Percentiles rank a stretch among this genome's conserved stretches.
Evolutionary conservation across 352 stramenopile genomes (phyloP).

Genomic region (Globisporangium ultimum): DNA sequence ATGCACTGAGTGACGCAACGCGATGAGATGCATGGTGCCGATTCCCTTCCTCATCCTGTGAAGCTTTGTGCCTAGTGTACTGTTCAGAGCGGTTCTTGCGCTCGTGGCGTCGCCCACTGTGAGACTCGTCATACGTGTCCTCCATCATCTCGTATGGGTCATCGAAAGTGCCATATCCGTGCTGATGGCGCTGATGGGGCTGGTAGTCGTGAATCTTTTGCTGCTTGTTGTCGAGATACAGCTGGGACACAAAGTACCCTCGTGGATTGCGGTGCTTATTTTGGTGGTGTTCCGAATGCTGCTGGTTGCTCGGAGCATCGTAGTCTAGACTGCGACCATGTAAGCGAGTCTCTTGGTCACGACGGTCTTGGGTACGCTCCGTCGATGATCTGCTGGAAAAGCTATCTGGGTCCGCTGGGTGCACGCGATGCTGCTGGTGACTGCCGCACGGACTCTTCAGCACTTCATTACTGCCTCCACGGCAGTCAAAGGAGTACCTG

Average conservation of each 20-base stretch:
- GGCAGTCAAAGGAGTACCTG: neutral
- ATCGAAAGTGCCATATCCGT: constrained; percentile 3
- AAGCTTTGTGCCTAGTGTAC: neutral
- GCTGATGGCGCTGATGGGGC: neutral
- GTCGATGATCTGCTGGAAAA: neutral
- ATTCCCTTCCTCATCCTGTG: neutral
- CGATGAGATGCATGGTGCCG: neutral
- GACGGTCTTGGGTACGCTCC: neutral
- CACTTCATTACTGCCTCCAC: neutral
- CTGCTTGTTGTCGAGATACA: neutral
- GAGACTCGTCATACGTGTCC: neutral
- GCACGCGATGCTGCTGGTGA: neutral
- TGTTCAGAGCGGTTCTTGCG: constrained; percentile 3
- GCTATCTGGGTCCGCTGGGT: neutral
- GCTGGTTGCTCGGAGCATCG: neutral
- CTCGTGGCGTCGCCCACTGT: neutral
- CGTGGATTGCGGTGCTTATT: neutral
- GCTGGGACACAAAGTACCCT: constrained; percentile 4
- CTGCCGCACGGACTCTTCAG: neutral
- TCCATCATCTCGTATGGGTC: neutral
- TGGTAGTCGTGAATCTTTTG: neutral
- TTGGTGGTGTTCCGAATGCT: neutral
- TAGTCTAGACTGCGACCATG: neutral
- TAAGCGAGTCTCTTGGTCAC: neutral
- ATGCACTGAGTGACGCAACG: neutral